Base-by-base conservation (phyloP, 2,329 filamentous ascomycete species). In the Ophiosphaerella narmari region DNA sequence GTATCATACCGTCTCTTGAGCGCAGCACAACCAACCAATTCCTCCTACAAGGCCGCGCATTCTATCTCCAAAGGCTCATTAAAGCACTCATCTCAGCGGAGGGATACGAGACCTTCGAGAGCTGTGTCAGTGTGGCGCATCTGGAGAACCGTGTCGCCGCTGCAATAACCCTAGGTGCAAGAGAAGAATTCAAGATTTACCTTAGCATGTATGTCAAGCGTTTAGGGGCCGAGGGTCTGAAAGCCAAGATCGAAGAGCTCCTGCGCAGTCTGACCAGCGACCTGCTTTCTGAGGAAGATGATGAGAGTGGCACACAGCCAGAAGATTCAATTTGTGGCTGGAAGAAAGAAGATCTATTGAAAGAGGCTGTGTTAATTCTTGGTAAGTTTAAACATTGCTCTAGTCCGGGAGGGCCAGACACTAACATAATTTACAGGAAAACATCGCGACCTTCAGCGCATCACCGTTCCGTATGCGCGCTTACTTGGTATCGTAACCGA, bases 151-250 rank as follows among this genome's bases (percentile, higher is more conserved):
- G 95, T 34, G 87, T 99, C 39, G 93, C 94, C 2, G 95, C 91
- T 4, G 90, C 94, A 0, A 77, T 95, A 68, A 88, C 90, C 52
- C 78, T 99, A 1, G 90, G 88, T 3, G 88, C 94, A 0, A 88
- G 86, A 62, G 92, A 97, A 50, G 94, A 99, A 71, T 99, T 97
- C 76, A 86, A 91, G 49, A 80, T 96, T 1, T 97, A 97, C 67
- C 78, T 99, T n/a, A 88, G 91, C 66, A 97, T 97, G 91, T 99
- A 99, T 67, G 93, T 92, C 3, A 97, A 97, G 77, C 86, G 94
- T 0, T 83, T 99, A 5, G 94, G 94, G 1, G 91, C 91, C 0
- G 95, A 99, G 72, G 91, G 91, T 0, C 78, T 93, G 43, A 86
- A 88, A 60, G 82, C 85, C 48, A 99, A 99, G 76, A 91, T 97